A percentile compares a stretch with the other conserved stretches of the same genome.
These are phyloP conservation scores for Elongisporangium senticosum DNA, from an alignment of 352 stramenopile genomes.

Conservation along the genomic window DNA sequence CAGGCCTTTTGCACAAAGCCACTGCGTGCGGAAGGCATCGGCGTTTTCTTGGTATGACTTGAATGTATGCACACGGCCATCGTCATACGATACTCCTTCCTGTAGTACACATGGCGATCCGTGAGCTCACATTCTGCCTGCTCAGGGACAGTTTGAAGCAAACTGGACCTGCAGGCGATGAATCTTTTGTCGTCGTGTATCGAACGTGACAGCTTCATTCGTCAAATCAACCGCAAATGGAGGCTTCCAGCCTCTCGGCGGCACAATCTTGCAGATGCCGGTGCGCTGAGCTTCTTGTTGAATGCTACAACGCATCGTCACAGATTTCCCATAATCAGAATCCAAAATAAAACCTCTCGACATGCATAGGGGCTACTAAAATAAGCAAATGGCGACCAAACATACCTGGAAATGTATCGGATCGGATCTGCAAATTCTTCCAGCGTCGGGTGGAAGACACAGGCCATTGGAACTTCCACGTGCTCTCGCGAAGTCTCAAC, in stretches of 20 bases:
- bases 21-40: conserved; percentile 45
- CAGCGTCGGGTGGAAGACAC: conserved; percentile 74
- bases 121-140: neutral
- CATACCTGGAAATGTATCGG: conserved; percentile 81
- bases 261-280: conserved; percentile 98
- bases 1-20: conserved; percentile 34
- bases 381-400: neutral
- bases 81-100: conserved; percentile 60
- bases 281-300: conserved; percentile 46
- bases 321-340: neutral
- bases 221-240: conserved; percentile 67
- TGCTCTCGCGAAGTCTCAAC: conserved; percentile 35
- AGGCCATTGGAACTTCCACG: conserved; percentile 26
- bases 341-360: conserved; percentile 1
- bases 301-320: conserved; percentile 30
- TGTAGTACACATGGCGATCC: conserved; percentile 10
- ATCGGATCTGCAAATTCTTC: conserved; percentile 87
- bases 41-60: conserved; percentile 58
- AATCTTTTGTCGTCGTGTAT: conserved; percentile 93
- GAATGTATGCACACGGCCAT: conserved; percentile 59
- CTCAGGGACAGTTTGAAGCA: neutral
- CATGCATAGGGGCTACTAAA: neutral
- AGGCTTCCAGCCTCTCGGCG: conserved; percentile 91
- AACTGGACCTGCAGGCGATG: conserved; percentile 56
- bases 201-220: conserved; percentile 57